phyloP scores from a whole-genome alignment of 2,329 filamentous ascomycete species.

The Acrocalymma vagum region DNA sequence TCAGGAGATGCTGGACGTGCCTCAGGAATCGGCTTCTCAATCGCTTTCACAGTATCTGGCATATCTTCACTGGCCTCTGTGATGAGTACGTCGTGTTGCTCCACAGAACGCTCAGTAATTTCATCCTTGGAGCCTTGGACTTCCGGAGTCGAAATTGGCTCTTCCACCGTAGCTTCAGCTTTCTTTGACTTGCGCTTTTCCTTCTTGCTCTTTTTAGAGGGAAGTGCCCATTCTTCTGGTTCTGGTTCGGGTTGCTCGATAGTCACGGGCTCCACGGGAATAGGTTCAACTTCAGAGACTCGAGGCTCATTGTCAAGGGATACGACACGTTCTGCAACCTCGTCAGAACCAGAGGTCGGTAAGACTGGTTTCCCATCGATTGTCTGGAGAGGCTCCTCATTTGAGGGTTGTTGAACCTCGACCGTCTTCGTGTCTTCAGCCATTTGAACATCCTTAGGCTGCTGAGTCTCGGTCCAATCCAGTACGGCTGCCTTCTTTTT shows the following conservation, averaged over 20 bases:
- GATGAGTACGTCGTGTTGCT: neutral
- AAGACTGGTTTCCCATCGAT: too few relatives aligned
- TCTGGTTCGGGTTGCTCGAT: too few relatives aligned
- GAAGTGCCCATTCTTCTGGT: neutral
- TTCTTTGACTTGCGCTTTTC: constrained; percentile 30
- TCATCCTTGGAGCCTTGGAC: too few relatives aligned
- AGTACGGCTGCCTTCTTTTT: too few relatives aligned
- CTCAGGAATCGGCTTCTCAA: neutral
- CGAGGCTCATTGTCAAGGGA: too few relatives aligned
- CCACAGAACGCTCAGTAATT: neutral
- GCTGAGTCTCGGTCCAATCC: too few relatives aligned
- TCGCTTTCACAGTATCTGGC: neutral
- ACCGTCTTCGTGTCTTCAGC: neutral
- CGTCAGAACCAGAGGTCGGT: too few relatives aligned
- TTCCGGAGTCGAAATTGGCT: constrained; percentile 4
- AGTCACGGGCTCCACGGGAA: too few relatives aligned
- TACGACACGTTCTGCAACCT: neutral
- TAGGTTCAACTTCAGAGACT: too few relatives aligned
- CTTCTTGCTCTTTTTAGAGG: constrained; percentile 24
- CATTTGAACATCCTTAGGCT: neutral
- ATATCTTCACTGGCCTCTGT: neutral
- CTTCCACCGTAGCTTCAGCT: constrained; percentile 2
- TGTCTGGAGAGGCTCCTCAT: neutral
- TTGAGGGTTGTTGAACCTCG: neutral
- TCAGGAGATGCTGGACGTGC: constrained; percentile 10